phyloP scores from a whole-genome alignment of 2,329 filamentous ascomycete genomes.

The Albifimbria verrucaria region DNA sequence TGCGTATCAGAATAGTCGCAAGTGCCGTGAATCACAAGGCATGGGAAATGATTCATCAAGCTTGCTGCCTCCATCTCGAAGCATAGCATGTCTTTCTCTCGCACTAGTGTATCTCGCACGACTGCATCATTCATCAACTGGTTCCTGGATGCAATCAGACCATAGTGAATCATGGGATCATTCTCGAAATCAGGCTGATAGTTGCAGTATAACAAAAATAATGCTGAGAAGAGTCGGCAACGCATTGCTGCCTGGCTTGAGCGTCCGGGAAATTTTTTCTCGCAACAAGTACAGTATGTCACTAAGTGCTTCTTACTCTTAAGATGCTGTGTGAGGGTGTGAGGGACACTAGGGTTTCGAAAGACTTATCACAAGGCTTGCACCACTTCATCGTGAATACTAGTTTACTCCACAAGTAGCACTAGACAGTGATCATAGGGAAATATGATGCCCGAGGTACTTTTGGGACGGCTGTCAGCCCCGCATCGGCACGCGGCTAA shows the following conservation, averaged over 20 bases:
- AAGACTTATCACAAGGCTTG: not conserved
- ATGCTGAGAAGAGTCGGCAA: constrained; percentile 3
- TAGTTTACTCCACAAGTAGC: not conserved
- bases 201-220: constrained; percentile 6
- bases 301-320: not conserved
- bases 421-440: not conserved
- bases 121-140: constrained; percentile 15
- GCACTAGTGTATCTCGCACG: constrained; percentile 2
- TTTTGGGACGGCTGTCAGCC: not conserved
- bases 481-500: not conserved
- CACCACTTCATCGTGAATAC: constrained; percentile 2
- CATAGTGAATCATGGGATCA: constrained; percentile 15
- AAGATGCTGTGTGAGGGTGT: not conserved
- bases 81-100: not conserved
- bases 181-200: not conserved
- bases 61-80: too few species aligned
- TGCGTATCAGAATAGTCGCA: constrained; percentile 33
- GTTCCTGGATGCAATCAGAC: constrained; percentile 12
- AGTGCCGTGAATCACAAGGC: constrained; percentile 29
- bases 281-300: constrained; percentile 7
- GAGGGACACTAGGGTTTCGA: not conserved
- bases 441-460: not conserved
- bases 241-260: constrained; percentile 6
- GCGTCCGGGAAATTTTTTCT: constrained; percentile 1
- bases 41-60: too few species aligned